Evolutionary conservation across 257 asterid genomes (phyloP).

Genomic region (Nicotiana obtusifolia): DNA sequence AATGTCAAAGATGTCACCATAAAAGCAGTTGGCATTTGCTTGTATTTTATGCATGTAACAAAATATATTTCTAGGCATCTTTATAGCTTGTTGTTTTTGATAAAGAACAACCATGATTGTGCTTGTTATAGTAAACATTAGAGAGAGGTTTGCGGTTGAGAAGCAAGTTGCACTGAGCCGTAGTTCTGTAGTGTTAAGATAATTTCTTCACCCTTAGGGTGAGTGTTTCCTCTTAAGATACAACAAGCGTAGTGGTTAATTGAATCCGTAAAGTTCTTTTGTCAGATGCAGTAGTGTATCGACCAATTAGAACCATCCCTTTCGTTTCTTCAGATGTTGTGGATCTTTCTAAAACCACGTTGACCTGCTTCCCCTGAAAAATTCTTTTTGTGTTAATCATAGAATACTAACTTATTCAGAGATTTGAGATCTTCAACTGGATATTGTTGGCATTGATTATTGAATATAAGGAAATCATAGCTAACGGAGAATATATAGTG

Average conservation of each 20-base stretch:
- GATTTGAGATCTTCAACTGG: no score
- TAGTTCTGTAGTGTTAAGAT: background rate
- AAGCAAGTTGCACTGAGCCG: background rate
- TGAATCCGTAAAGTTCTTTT: no score
- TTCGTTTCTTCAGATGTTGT: no score
- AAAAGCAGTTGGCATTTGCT: background rate
- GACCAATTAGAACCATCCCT: no score
- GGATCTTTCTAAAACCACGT: no score
- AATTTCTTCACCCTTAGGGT: background rate
- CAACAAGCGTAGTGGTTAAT: no score
- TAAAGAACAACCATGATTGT: background rate
- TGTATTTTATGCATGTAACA: background rate
- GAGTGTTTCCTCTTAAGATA: no score
- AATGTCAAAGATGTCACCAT: background rate
- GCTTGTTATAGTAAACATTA: conserved; percentile 2
- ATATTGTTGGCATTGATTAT: no score
- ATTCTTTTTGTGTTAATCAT: no score
- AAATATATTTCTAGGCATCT: background rate
- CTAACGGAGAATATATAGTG: background rate
- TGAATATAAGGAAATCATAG: background rate
- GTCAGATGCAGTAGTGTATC: no score
- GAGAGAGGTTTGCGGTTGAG: background rate
- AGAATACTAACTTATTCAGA: no score
- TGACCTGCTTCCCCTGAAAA: no score
- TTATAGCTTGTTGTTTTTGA: background rate